Base-by-base conservation (phyloP, 768 basidiomycete genomes). In the Rhizopogon vulgaris region DNA sequence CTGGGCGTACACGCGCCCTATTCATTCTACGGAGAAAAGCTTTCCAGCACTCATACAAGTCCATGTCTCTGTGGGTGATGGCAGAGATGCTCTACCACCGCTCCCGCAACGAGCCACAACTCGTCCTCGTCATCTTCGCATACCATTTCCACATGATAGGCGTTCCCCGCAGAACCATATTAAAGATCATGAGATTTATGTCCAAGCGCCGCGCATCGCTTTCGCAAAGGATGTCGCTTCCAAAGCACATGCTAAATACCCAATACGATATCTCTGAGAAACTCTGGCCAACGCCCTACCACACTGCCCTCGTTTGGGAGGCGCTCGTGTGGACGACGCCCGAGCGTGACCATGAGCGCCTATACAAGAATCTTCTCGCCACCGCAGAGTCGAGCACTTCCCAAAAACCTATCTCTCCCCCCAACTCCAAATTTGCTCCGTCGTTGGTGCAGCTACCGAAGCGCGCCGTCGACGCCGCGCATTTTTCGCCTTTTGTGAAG, bases 401-500 rank as follows among this genome's bases (percentile, higher is more conserved):
- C 2, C 41, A 48, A 22, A 48, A n/a, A 17, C 50, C 41, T 12
- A 34, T 48, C 6, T 17, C 18, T 11, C 6, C 24, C 4, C 25
- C 38, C 2, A n/a, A 51, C 18, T 42, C 4, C n/a, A 24, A 17
- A 37, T 37, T 32, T n/a, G 14, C 38, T 6, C 17, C 38, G 51
- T 60, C 42, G 8, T 15, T 46, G 14, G 57, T 66, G 32, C 50
- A 62, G 10, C 51, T 70, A 18, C 54, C 59, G 28, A 65, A 58
- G 0, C 60, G 67, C 22, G 56, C 70, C 15, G 55, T 66, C 66
- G 72, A 69, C 54, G 56, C 62, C 30, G 58, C 66, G 34, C 69
- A 71, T 54, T 87, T 86, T 60, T 78, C 72, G 1, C 74, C 80
- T 0, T 86, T 86, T 60, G 63, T 85, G 38, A 62, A 67, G 34